These are phyloP conservation scores for Thielaviopsis ethacetica DNA, from an alignment of 2,329 filamentous ascomycete species.

Conservation along the genomic window DNA sequence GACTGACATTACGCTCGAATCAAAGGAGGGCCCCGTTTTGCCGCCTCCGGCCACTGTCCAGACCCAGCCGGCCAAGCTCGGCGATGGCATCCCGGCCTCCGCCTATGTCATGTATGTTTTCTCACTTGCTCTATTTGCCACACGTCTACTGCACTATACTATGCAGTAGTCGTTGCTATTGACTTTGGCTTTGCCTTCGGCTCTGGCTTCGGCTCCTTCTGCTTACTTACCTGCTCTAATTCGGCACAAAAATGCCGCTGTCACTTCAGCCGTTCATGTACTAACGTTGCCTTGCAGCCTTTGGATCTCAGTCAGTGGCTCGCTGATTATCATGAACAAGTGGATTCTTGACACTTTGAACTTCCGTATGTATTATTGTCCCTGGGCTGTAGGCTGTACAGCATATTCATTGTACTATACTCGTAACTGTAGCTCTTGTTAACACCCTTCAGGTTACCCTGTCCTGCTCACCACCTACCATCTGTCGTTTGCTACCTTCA, in stretches of 20 bases:
- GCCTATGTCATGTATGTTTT: slow-evolving; percentile 58
- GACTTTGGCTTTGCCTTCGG: background rate
- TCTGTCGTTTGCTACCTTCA: slow-evolving; percentile 76
- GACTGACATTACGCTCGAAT: slow-evolving; percentile 49
- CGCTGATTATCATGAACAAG: slow-evolving; percentile 98
- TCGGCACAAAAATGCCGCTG: background rate
- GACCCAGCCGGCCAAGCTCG: slow-evolving; percentile 49
- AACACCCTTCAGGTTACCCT: slow-evolving; percentile 37
- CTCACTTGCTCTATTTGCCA: background rate
- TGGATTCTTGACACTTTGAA: slow-evolving; percentile 77
- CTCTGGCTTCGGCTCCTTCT: background rate
- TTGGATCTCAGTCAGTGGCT: slow-evolving; percentile 87
- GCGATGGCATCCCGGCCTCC: slow-evolving; percentile 57
- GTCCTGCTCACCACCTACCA: slow-evolving; percentile 94
- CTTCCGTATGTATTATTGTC: slow-evolving; percentile 36
- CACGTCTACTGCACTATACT: background rate
- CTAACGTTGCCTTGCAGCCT: slow-evolving; percentile 6
- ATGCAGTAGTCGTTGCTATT: background rate
- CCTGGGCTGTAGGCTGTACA: background rate
- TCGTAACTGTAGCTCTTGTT: background rate
- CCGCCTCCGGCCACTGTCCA: slow-evolving; percentile 68
- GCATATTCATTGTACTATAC: background rate
- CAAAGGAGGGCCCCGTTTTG: slow-evolving; percentile 20
- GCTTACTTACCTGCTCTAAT: background rate
- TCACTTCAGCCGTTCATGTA: background rate